Evolutionary conservation across 306 rosid species (phyloP).

Genomic region (Luffa aegyptiaca): DNA sequence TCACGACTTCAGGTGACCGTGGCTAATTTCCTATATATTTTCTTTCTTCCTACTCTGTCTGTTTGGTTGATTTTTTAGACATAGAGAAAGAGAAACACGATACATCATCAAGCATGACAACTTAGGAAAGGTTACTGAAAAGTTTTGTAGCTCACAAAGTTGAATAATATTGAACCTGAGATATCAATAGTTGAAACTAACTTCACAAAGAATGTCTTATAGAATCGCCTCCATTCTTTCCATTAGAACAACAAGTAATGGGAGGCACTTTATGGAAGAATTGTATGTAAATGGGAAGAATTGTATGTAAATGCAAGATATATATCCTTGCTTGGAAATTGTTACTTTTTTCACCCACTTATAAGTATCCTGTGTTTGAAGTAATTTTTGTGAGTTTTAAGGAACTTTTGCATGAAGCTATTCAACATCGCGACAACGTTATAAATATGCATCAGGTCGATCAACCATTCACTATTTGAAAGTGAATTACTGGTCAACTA

Average conservation of each 20-base stretch:
- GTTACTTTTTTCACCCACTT: neutral
- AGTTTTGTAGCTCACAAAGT: neutral
- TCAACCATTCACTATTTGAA: too few species aligned
- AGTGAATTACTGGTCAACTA: neutral
- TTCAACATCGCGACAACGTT: neutral
- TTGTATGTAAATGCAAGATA: neutral
- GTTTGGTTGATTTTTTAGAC: neutral
- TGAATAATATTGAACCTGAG: neutral
- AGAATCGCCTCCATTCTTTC: neutral
- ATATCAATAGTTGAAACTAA: neutral
- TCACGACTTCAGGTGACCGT: neutral
- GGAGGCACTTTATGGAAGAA: neutral
- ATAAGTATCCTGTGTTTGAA: neutral
- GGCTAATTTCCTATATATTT: neutral
- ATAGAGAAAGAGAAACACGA: neutral
- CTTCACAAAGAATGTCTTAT: neutral
- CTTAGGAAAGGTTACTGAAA: neutral
- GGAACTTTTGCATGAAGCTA: neutral
- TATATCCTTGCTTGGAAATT: neutral
- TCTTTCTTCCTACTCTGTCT: neutral
- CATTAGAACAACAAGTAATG: neutral
- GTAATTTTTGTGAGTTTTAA: neutral
- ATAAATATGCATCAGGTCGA: neutral
- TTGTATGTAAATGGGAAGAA: neutral
- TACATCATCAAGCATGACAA: neutral